Base-by-base conservation (phyloP, 2,329 filamentous ascomycete genomes). In the Epichloe brachyelytri region DNA sequence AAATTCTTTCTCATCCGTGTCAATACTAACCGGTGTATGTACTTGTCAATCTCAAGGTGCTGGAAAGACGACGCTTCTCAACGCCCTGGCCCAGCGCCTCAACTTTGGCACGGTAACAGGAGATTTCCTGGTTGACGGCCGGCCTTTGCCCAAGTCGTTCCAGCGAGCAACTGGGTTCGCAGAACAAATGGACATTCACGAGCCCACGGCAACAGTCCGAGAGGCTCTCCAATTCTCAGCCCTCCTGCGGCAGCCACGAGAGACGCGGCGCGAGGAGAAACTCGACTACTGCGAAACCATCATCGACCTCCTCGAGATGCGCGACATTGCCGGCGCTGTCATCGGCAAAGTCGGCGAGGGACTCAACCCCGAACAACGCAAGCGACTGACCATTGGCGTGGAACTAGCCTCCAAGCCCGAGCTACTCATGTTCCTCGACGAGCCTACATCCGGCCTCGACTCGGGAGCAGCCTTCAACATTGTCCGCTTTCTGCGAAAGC, bases 71-170 rank as follows among this genome's bases (percentile, higher is more conserved):
- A 88, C 86, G 0, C 71, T 88, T 20, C 70, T 89, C 41, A 83
- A 88, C 63, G 82, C 83, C 2, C 73, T 91, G 19, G 85, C 86
- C 33, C 84, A 82, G 47, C 83, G 87, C 59, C 80, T 85, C 39
- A 88, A 79, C 1, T 85, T 87, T 72, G 88, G 88, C 60, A 81
- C 85, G 19, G 79, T 91, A 11, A 78, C 76, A 1, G 88, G 88
- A 47, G 81, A 88, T 48, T 88, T 91, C 71, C 69, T 88, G n/a
- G 83, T 90, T 7, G 85, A 90, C 57, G 86, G 86, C 2, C 76
- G 76, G 20, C 80, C 79, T 45, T 78, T 85, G 14, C 85, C 88
- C 50, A 78, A 76, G 41, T 86, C 83, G 0, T 91, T 91, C 71
- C 86, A 90, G 63, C 78, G 87, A 44, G 86, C 86, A 59, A 89